Evolutionary conservation across 73 alveolate genomes (phyloP).

Genomic region (Tetrahymena elliotti): DNA sequence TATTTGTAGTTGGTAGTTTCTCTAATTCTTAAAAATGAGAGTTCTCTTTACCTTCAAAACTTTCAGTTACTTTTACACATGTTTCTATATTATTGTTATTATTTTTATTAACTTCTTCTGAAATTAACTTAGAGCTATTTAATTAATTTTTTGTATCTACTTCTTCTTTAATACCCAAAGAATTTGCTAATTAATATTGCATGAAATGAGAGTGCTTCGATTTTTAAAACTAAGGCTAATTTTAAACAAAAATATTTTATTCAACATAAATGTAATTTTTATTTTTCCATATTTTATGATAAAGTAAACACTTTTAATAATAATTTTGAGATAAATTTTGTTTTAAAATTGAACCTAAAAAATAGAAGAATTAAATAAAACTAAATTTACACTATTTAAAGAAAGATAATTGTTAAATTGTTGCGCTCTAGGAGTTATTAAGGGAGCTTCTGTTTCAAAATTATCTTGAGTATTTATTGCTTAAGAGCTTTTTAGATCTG

Average conservation of each 20-base stretch:
- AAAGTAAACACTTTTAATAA: no score
- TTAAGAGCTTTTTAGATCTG: neutral
- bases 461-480: neutral
- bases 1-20: neutral
- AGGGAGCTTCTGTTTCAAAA: neutral
- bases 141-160: neutral
- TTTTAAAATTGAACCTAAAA: no score
- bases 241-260: neutral
- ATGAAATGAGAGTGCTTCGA: neutral
- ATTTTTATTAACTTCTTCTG: neutral
- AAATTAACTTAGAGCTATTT: neutral
- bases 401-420: neutral
- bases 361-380: neutral
- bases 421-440: neutral
- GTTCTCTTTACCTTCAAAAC: neutral
- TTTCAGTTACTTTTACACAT: neutral
- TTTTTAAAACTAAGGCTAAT: neutral
- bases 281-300: no score
- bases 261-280: no score
- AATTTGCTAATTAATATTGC: neutral
- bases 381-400: neutral
- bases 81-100: neutral
- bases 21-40: neutral
- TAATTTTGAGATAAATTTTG: no score
- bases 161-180: neutral